A percentile compares a stretch with the other conserved stretches of the same genome.
These are phyloP conservation scores for Discostella stelligeroides DNA, from an alignment of 108 stramenopile species.

Conservation along the genomic window DNA sequence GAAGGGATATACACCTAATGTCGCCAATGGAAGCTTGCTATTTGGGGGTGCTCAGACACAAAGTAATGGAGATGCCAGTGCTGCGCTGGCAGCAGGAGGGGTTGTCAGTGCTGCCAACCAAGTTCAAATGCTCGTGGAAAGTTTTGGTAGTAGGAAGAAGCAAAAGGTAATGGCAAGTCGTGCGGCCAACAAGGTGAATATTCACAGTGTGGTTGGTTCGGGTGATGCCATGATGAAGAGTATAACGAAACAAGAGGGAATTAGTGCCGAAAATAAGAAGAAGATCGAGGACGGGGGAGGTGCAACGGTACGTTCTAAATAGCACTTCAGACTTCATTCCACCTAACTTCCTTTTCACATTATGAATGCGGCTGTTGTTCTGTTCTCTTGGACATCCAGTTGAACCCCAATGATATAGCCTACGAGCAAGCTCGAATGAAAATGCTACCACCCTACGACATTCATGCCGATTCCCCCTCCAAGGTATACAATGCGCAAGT, in stretches of 20 bases:
- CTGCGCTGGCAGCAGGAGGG: neutral
- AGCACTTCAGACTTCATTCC: neutral
- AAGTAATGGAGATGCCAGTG: constrained; percentile 1
- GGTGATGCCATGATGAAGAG: constrained; percentile 60
- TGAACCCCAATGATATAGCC: constrained; percentile 50
- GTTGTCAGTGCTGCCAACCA: constrained; percentile 31
- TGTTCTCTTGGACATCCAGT: constrained; percentile 11
- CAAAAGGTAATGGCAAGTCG: constrained; percentile 73
- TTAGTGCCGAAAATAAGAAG: constrained; percentile 66
- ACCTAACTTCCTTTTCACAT: neutral
- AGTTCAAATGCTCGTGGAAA: constrained; percentile 64
- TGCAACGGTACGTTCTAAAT: constrained; percentile 34
- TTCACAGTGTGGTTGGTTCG: constrained; percentile 76
- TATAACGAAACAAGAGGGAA: constrained; percentile 51
- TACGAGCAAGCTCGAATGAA: constrained; percentile 59
- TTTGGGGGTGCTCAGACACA: constrained; percentile 11
- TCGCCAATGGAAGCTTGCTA: constrained; percentile 15
- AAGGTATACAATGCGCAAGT: constrained; percentile 65
- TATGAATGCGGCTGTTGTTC: no score
- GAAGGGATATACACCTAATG: constrained; percentile 50
- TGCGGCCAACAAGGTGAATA: constrained; percentile 81
- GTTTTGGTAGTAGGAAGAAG: constrained; percentile 85
- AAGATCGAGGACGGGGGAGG: constrained; percentile 37
- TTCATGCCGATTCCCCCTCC: constrained; percentile 54
- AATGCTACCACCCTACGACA: constrained; percentile 72